Conservation (phyloP, 257 asterid species). For the Penstemon davidsonii region DNA sequence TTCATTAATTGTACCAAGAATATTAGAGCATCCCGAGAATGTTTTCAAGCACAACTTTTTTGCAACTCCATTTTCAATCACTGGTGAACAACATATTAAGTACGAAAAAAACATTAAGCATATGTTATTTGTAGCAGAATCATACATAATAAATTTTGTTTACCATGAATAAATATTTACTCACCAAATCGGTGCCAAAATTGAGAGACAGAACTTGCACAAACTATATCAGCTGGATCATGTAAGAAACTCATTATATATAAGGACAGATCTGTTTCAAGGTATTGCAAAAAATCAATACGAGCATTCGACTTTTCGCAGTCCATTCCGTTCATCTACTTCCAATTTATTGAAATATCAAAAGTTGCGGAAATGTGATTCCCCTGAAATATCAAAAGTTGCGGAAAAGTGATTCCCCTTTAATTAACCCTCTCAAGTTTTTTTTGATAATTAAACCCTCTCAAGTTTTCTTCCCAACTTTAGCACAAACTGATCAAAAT, state of each 20-base stretch:
- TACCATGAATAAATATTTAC: conserved; percentile 24
- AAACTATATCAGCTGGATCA: conserved; percentile 69
- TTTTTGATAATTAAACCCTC: too few species aligned
- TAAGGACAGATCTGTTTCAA: conserved; percentile 43
- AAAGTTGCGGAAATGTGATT: neutral
- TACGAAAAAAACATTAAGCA: too few species aligned
- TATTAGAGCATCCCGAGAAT: too few species aligned
- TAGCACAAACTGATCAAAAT: conserved; percentile 3
- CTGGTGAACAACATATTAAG: too few species aligned
- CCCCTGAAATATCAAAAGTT: too few species aligned
- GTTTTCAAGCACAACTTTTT: too few species aligned
- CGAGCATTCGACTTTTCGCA: conserved; percentile 32
- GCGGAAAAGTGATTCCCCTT: too few species aligned
- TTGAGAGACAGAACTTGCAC: conserved; percentile 53
- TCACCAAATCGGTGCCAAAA: conserved; percentile 68
- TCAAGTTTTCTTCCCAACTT: conserved; percentile 1
- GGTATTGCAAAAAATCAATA: conserved; percentile 47
- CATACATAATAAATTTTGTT: too few species aligned
- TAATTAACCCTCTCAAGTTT: too few species aligned
- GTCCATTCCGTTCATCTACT: conserved; percentile 20
- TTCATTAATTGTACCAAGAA: too few species aligned
- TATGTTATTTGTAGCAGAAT: too few species aligned
- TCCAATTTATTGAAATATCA: neutral
- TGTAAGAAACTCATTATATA: conserved; percentile 50
- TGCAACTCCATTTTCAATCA: too few species aligned